A percentile compares a stretch with the other conserved stretches of the same genome.
These are phyloP conservation scores for Ustilago cynodontis DNA, from an alignment of 1,284 basidiomycete genomes.

Conservation along the genomic window DNA sequence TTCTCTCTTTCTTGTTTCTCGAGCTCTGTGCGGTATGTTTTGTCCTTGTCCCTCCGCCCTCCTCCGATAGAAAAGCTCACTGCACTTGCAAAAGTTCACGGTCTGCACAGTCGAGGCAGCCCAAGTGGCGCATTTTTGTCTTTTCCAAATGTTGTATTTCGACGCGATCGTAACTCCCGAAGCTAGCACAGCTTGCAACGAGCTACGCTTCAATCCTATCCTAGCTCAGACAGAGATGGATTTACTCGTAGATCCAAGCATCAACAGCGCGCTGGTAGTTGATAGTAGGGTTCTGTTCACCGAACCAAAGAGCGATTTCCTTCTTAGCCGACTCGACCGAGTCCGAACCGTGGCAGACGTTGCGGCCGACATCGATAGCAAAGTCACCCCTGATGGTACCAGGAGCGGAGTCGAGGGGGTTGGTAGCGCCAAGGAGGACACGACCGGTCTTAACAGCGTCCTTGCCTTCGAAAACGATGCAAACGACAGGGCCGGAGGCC, in stretches of 20 bases:
- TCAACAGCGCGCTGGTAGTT: constrained; percentile 64
- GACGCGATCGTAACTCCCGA: not conserved
- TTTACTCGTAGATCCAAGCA: constrained; percentile 68
- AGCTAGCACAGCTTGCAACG: not conserved
- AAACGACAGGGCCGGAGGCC: constrained; percentile 93
- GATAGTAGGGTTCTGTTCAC: constrained; percentile 66
- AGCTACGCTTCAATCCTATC: not conserved
- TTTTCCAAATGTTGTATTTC: not conserved
- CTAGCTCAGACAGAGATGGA: not conserved
- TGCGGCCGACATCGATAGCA: constrained; percentile 84
- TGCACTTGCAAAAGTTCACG: not conserved
- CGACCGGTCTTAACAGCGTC: constrained; percentile 77
- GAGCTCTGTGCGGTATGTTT: not conserved
- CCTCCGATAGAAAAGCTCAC: not conserved
- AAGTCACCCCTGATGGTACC: constrained; percentile 64
- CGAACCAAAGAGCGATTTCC: constrained; percentile 70
- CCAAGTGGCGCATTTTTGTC: not conserved
- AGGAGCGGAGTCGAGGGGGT: constrained; percentile 89
- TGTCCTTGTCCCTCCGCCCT: not conserved
- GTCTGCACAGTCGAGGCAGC: not conserved
- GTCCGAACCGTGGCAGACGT: constrained; percentile 82
- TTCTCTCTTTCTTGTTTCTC: not conserved
- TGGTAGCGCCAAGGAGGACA: constrained; percentile 94
- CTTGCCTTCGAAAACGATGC: constrained; percentile 96
- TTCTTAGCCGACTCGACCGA: constrained; percentile 68